phyloP scores from a whole-genome alignment of 2,329 filamentous ascomycete species.

The Ceratocystiopsis brevicomis region DNA sequence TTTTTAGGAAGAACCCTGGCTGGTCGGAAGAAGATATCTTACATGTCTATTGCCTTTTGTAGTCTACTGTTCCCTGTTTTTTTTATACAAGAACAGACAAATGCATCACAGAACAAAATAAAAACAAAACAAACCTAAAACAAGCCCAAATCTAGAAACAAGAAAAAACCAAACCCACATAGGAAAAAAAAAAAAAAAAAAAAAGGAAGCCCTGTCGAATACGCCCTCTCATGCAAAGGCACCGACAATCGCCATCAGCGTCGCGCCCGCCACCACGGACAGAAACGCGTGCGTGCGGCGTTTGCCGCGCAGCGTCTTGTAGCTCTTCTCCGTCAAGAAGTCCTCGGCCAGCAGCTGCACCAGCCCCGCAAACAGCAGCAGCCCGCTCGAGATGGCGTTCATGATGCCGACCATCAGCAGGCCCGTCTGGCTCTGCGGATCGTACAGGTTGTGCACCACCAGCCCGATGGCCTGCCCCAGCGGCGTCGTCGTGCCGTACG shows the following conservation, averaged over 20 bases:
- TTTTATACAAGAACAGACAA: no score
- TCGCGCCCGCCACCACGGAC: constrained; percentile 43
- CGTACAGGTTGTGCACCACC: constrained; percentile 59
- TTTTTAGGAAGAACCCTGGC: no score
- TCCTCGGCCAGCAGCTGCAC: constrained; percentile 76
- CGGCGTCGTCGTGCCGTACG: constrained; percentile 60
- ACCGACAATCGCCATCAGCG: constrained; percentile 52
- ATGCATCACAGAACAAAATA: no score
- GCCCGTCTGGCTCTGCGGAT: constrained; percentile 56
- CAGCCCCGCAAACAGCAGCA: constrained; percentile 64
- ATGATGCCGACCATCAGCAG: constrained; percentile 71
- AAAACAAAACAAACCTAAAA: no score
- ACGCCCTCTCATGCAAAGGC: constrained; percentile 39
- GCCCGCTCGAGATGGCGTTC: constrained; percentile 66
- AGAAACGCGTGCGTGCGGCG: constrained; percentile 43
- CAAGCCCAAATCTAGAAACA: no score
- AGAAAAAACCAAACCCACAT: no score
- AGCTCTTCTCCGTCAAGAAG: constrained; percentile 60
- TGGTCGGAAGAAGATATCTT: no score
- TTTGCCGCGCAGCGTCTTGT: constrained; percentile 42
- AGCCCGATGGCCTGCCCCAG: constrained; percentile 71
- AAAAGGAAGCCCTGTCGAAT: constrained; percentile 5
- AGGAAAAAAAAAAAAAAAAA: not conserved
- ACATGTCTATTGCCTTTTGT: no score
- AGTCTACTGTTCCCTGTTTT: no score